Evolutionary conservation across 2,329 filamentous ascomycete species (phyloP).

Genomic region (Talaromyces sp.): DNA sequence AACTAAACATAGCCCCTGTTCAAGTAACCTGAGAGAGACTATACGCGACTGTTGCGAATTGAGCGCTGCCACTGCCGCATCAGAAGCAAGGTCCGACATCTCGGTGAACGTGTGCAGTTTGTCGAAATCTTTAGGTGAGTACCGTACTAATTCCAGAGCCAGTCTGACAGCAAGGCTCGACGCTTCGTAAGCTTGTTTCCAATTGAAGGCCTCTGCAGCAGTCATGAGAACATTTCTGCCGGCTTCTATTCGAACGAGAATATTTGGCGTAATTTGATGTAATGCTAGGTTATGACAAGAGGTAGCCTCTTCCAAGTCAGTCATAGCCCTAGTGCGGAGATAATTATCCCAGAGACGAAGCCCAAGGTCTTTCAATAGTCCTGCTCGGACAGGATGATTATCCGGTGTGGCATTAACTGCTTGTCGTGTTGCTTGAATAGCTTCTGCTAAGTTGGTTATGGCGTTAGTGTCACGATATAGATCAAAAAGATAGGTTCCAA

Average conservation of each 20-base stretch:
- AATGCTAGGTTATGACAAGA: too few species aligned
- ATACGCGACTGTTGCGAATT: background rate
- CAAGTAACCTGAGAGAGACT: background rate
- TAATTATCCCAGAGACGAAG: background rate
- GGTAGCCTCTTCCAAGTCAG: too few species aligned
- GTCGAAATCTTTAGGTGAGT: background rate
- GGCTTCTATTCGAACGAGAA: too few species aligned
- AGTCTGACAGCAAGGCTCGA: too few species aligned
- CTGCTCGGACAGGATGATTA: background rate
- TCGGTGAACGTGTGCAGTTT: too few species aligned
- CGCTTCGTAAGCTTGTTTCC: too few species aligned
- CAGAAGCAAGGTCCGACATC: background rate
- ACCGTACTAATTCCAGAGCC: too few species aligned
- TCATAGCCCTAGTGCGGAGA: too few species aligned
- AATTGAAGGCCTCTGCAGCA: too few species aligned
- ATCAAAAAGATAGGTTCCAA: background rate
- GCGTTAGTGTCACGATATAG: too few species aligned
- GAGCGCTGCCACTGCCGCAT: background rate
- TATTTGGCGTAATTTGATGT: too few species aligned
- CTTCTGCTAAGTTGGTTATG: constrained; percentile 10
- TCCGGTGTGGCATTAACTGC: constrained; percentile 8
- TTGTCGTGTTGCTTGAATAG: constrained; percentile 11
- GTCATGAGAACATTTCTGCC: too few species aligned
- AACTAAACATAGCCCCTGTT: background rate
- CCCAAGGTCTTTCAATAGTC: background rate